Percentiles rank a stretch among this genome's conserved stretches.
Conservation (phyloP, 371 early-diverging fungal genomes). For the Mucor circinelloides region DNA sequence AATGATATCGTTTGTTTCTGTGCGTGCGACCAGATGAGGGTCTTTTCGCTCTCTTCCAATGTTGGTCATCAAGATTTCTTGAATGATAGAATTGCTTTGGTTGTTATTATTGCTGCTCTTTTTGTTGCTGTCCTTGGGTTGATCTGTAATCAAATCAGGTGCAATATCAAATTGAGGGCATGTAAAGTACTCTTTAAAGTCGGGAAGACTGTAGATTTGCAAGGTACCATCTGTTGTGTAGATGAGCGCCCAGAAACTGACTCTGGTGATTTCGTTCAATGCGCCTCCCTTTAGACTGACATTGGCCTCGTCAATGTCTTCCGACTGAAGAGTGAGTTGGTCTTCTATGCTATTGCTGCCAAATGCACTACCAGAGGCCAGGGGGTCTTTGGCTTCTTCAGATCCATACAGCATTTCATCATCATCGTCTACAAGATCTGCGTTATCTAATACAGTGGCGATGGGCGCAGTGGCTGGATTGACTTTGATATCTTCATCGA, state of each 20-base stretch:
- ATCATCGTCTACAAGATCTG: slow-evolving; percentile 26
- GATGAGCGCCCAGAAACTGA: slow-evolving; percentile 43
- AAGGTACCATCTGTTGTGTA: slow-evolving; percentile 40
- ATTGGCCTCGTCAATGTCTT: slow-evolving; percentile 43
- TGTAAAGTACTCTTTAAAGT: slow-evolving; percentile 66
- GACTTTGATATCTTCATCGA: slow-evolving; percentile 5
- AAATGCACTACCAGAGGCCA: not conserved
- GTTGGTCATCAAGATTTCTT: slow-evolving; percentile 71
- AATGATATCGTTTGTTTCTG: slow-evolving; percentile 69
- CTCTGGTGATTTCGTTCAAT: slow-evolving; percentile 20
- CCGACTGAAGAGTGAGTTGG: slow-evolving; percentile 1
- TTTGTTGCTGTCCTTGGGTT: slow-evolving; percentile 16
- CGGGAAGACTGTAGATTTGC: slow-evolving; percentile 69
- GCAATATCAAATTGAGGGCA: slow-evolving; percentile 70
- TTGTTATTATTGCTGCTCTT: not conserved
- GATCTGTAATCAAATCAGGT: slow-evolving; percentile 63
- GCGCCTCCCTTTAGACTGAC: slow-evolving; percentile 39
- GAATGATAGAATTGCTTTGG: slow-evolving; percentile 44
- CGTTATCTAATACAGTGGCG: not conserved
- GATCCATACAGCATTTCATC: slow-evolving; percentile 35
- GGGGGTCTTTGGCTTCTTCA: not conserved
- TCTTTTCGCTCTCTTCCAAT: slow-evolving; percentile 64
- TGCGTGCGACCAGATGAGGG: slow-evolving; percentile 73
- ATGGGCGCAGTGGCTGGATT: not conserved
- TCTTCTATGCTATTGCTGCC: not conserved